Evolutionary conservation across 2,329 filamentous ascomycete genomes (phyloP), one percentile per base, ranked within the genome.

Genomic region (Alternaria ethzedia): DNA sequence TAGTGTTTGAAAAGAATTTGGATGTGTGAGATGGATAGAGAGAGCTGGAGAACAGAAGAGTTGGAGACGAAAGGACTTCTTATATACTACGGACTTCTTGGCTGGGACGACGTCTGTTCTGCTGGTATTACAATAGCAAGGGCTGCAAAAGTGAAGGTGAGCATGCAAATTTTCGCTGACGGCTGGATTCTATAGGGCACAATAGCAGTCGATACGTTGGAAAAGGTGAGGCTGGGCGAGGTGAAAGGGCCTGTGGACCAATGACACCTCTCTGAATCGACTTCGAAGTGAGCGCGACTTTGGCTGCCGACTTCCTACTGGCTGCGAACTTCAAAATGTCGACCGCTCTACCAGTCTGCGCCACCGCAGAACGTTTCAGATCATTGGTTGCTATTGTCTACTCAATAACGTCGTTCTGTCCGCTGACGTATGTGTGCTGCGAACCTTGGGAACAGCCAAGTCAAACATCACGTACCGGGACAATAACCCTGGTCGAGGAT

Each of bases 341-440:
- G 36, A 41, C 36, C 36, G 36, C 36, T 17, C 2, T 2, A 41
- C 3, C n/a, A 11, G 15, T 17, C 15, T 41, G 36, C n/a, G 36
- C 36, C 5, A 41, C 36, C 5, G 15, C 36, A 41, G 9, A 8
- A 41, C 15, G 36, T 17, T 17, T 41, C 36, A 17, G 32, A 1
- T 3, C n/a, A 6, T 15, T 11, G 4, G 3, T 6, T 41, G 36
- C 36, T 41, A 41, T 17, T 17, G 15, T 41, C 15, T 2, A 17
- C 8, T 0, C n/a, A 17, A 6, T 0, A 2, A 3, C 15, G 36
- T 11, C n/a, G 15, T 10, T 17, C 3, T 17, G 0, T 0, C 3
- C 36, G 8, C 36, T 17, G 4, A 41, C 36, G n/a, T 6, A 17
- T 10, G n/a, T 6, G 4, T n/a, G 36, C 36, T 11, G n/a, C 36